A percentile compares a stretch with the other conserved stretches of the same genome.
Conservation (phyloP, 306 rosid species). For the Cicer judaicum region DNA sequence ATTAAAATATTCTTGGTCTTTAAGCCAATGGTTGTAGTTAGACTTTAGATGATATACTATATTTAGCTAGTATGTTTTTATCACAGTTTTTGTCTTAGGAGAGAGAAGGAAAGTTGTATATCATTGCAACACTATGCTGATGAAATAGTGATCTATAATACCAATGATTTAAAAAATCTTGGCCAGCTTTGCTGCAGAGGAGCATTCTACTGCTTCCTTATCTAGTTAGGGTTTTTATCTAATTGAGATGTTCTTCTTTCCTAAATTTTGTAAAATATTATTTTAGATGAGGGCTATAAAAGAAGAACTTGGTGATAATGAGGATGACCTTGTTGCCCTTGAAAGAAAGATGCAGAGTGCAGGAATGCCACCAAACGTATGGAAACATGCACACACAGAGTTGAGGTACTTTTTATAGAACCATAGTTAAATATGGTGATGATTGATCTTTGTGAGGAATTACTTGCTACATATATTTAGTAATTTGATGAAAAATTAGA, state of each 20-base stretch:
- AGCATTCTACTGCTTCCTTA: conserved; percentile 35
- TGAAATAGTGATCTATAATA: conserved; percentile 32
- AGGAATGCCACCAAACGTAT: conserved; percentile 93
- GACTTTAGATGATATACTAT: conserved; percentile 10
- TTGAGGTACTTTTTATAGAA: conserved; percentile 68
- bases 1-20: conserved; percentile 9
- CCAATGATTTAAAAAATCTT: conserved; percentile 24
- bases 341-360: conserved; percentile 98
- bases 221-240: conserved; percentile 29
- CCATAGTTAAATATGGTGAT: conserved; percentile 25
- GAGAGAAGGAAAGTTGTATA: background rate
- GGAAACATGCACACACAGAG: conserved; percentile 98
- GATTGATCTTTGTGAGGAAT: conserved; percentile 30
- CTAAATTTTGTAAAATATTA: conserved; percentile 43
- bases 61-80: conserved; percentile 15
- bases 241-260: conserved; percentile 38
- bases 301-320: conserved; percentile 99
- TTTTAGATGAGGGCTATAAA: conserved; percentile 97
- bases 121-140: conserved; percentile 12
- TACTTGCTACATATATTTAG: conserved; percentile 23
- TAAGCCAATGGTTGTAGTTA: conserved; percentile 10
- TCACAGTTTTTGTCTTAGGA: conserved; percentile 3
- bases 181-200: conserved; percentile 5
- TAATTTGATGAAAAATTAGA: background rate
- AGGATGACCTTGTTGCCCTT: conserved; percentile 82